Evolutionary conservation across 306 rosid genomes (phyloP).

Genomic region (Prunus persica): Prunus_persica_NCBIv2 NC_034012.1:898001-898500

Average conservation of each 20-base stretch:
- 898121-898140: neutral
- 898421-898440: too few species aligned
- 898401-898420: constrained; percentile 8
- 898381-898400: neutral
- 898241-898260: constrained; percentile 35
- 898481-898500: too few species aligned
- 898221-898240: constrained; percentile 28
- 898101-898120: neutral
- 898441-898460: too few species aligned
- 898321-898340: constrained; percentile 20
- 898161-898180: constrained; percentile 32
- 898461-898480: too few species aligned
- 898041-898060: neutral
- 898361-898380: constrained; percentile 17
- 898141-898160: neutral
- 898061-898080: neutral
- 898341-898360: constrained; percentile 4
- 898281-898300: constrained; percentile 39
- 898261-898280: constrained; percentile 41
- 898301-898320: neutral
- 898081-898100: neutral
- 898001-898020: neutral
- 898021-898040: neutral
- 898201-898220: constrained; percentile 45
- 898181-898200: constrained; percentile 42